Evolutionary conservation across 257 asterid species (phyloP).

Genomic region (Nicotiana obtusifolia): DNA sequence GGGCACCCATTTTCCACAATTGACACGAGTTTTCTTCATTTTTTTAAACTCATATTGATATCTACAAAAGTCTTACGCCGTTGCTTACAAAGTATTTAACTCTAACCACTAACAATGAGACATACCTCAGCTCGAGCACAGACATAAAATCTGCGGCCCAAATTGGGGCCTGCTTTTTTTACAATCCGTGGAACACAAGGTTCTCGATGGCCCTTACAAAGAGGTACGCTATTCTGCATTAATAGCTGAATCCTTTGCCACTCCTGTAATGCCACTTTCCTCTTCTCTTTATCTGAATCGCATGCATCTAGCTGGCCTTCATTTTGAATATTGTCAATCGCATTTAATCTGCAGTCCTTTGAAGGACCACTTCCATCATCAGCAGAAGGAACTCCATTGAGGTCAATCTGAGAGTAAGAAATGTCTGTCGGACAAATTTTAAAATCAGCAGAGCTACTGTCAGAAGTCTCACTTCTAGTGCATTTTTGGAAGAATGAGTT

Average conservation of each 20-base stretch:
- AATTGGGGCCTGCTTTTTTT: constrained; percentile 85
- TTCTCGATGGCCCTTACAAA: constrained; percentile 93
- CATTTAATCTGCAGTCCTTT: constrained; percentile 25
- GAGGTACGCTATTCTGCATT: constrained; percentile 85
- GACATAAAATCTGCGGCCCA: constrained; percentile 76
- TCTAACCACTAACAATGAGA: constrained; percentile 1
- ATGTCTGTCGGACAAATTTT: constrained; percentile 32
- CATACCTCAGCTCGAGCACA: constrained; percentile 96
- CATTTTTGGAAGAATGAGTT: constrained; percentile 64
- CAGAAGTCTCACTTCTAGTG: constrained; percentile 19
- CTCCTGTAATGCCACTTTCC: constrained; percentile 50
- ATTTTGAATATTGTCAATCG: constrained; percentile 24
- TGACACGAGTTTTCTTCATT: background rate
- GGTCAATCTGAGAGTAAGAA: constrained; percentile 24
- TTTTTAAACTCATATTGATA: no score
- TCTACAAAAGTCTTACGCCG: background rate
- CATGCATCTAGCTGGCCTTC: constrained; percentile 21
- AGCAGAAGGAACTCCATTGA: constrained; percentile 23
- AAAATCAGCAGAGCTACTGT: constrained; percentile 25
- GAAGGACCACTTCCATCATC: constrained; percentile 25
- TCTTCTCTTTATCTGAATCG: constrained; percentile 41
- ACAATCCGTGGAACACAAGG: constrained; percentile 88
- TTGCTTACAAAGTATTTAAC: constrained; percentile 13
- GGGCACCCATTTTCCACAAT: background rate
- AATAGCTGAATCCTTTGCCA: constrained; percentile 95